A percentile compares a stretch with the other conserved stretches of the same genome.
phyloP scores from a whole-genome alignment of 2,329 filamentous ascomycete species.

The Cercospora beticola region DNA sequence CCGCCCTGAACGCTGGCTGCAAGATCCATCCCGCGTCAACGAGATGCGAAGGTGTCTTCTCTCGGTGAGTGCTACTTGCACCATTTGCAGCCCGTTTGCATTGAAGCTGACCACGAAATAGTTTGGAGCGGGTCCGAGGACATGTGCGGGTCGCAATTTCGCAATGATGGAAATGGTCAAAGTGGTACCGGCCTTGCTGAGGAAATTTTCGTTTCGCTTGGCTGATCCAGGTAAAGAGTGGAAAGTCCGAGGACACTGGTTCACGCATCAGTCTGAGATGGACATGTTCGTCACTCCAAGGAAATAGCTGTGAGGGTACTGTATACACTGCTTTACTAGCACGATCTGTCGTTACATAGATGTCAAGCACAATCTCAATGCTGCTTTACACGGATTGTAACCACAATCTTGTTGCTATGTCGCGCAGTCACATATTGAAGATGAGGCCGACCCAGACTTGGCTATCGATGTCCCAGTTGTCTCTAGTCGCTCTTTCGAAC shows the following conservation, averaged over 20 bases:
- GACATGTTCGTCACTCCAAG: not conserved
- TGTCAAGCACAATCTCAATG: not conserved
- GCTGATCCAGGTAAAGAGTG: not conserved
- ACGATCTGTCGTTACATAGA: not conserved
- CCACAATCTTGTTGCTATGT: too few relatives aligned
- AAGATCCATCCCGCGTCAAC: not conserved
- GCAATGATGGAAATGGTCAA: not conserved
- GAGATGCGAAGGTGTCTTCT: not conserved
- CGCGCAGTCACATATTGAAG: too few relatives aligned
- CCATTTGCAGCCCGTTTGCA: not conserved
- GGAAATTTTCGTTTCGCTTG: not conserved
- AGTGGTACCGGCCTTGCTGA: not conserved
- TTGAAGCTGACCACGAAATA: not conserved
- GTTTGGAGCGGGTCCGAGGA: not conserved
- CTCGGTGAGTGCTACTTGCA: not conserved
- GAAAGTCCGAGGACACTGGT: not conserved
- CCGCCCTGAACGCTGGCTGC: conserved; percentile 38
- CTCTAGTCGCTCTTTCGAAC: too few relatives aligned
- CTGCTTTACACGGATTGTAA: not conserved
- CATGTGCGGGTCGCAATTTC: not conserved
- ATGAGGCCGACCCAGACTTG: too few relatives aligned
- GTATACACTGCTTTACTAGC: not conserved
- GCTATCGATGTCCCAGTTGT: too few relatives aligned
- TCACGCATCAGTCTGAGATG: not conserved
- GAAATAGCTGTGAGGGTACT: not conserved